A percentile compares a stretch with the other conserved stretches of the same genome.
These are phyloP conservation scores for Echeveria elegans DNA, from an alignment of 164 flowering plant genomes.

Conservation along the genomic window DNA sequence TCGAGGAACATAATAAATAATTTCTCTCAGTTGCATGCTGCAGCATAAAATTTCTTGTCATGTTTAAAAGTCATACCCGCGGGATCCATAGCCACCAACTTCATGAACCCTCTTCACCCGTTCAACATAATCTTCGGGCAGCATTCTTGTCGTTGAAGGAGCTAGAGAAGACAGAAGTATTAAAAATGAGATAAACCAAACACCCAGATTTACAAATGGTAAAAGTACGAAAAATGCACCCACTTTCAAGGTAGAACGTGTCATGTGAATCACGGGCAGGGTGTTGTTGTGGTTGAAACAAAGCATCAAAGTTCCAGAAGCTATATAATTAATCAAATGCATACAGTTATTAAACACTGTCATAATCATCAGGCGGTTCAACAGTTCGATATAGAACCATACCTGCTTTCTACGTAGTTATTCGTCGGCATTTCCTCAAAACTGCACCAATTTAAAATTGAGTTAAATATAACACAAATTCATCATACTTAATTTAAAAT, in stretches of 20 bases:
- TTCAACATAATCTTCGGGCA: slow-evolving; percentile 94
- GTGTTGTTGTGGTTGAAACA: slow-evolving; percentile 98
- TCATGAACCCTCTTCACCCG: slow-evolving; percentile 81
- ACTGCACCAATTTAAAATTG: slow-evolving; percentile 31
- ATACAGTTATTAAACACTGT: background rate
- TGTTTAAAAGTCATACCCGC: slow-evolving; percentile 49
- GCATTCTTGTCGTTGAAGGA: slow-evolving; percentile 63
- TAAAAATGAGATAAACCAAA: slow-evolving; percentile 13
- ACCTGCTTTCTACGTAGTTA: slow-evolving; percentile 94
- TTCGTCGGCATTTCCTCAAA: slow-evolving; percentile 99
- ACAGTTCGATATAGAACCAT: background rate
- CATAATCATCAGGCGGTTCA: background rate
- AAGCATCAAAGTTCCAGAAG: slow-evolving; percentile 95
- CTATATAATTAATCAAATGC: slow-evolving; percentile 27
- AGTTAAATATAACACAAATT: background rate
- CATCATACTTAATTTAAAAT: background rate
- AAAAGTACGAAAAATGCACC: slow-evolving; percentile 19
- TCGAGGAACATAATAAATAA: slow-evolving; percentile 5
- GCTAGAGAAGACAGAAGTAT: slow-evolving; percentile 25
- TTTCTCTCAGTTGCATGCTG: background rate
- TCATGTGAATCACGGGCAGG: slow-evolving; percentile 99
- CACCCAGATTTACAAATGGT: background rate
- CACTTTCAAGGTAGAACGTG: slow-evolving; percentile 83
- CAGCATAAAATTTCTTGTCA: background rate
- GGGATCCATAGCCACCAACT: slow-evolving; percentile 84